Evolutionary conservation across 2,329 filamentous ascomycete species (phyloP).

Genomic region (Colletotrichum theobromicola): DNA sequence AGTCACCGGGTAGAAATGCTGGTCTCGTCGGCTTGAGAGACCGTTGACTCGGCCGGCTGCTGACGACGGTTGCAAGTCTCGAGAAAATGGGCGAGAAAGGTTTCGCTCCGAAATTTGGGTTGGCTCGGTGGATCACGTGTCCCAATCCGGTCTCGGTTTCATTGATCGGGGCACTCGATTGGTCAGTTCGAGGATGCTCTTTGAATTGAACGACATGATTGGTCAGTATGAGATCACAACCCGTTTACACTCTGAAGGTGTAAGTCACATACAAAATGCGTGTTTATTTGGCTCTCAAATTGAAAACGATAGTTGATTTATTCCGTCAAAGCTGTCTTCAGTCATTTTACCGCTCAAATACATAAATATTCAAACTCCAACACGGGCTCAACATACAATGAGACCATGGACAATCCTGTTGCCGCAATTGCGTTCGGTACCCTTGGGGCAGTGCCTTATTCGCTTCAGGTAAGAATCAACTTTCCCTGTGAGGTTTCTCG

Average conservation of each 20-base stretch:
- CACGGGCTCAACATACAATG: not conserved
- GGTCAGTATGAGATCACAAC: not conserved
- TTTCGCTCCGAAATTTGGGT: not conserved
- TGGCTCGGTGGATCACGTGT: not conserved
- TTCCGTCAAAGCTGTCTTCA: too few relatives aligned
- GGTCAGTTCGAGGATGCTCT: not conserved
- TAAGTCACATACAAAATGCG: not conserved
- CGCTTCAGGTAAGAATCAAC: not conserved
- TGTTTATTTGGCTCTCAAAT: too few relatives aligned
- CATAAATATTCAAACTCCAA: not conserved
- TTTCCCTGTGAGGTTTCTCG: not conserved
- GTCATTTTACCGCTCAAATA: too few relatives aligned
- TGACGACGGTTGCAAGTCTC: not conserved
- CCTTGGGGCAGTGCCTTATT: not conserved
- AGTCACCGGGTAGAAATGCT: not conserved
- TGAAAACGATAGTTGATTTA: too few relatives aligned
- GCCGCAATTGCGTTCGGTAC: not conserved
- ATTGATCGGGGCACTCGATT: not conserved
- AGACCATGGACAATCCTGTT: not conserved
- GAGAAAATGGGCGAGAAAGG: not conserved
- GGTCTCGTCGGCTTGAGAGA: not conserved
- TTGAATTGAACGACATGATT: not conserved
- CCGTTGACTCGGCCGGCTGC: not conserved
- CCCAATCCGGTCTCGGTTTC: not conserved
- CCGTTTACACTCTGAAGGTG: not conserved